phyloP scores from a whole-genome alignment of 768 basidiomycete genomes.

The Naematelia aurantialba region DNA sequence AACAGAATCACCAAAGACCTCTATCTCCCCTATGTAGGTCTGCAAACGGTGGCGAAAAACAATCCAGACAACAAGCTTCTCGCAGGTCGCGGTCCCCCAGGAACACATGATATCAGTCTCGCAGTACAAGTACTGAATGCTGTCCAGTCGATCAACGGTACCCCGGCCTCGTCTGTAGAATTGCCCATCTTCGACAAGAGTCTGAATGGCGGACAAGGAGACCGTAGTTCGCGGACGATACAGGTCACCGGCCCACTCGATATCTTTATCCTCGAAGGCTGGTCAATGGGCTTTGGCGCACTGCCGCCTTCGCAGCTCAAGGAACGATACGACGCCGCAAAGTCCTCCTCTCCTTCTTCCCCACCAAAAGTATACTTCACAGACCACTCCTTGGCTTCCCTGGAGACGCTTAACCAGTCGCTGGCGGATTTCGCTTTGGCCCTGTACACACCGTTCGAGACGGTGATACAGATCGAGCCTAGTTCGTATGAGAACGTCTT shows the following conservation, averaged over 20 bases:
- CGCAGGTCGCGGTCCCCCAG: conserved; percentile 83
- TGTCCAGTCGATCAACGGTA: conserved; percentile 55
- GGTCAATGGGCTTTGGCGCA: conserved; percentile 69
- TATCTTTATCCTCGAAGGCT: conserved; percentile 88
- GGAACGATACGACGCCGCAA: conserved; percentile 6
- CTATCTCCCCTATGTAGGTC: conserved; percentile 68
- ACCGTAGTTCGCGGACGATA: conserved; percentile 60
- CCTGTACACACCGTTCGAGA: conserved; percentile 69
- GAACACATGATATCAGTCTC: conserved; percentile 79
- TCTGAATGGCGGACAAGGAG: conserved; percentile 72
- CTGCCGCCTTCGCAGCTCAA: conserved; percentile 10
- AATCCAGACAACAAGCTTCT: conserved; percentile 65
- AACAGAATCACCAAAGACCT: conserved; percentile 57
- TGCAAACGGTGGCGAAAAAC: conserved; percentile 58
- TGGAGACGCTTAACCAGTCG: conserved; percentile 25
- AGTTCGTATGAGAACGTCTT: conserved; percentile 60
- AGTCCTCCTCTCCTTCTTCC: conserved; percentile 14
- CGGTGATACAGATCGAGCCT: conserved; percentile 67
- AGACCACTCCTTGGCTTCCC: conserved; percentile 19
- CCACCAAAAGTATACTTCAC: conserved; percentile 10
- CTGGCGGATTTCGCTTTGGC: conserved; percentile 59
- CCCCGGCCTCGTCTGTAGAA: conserved; percentile 1
- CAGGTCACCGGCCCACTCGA: conserved; percentile 61
- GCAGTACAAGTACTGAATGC: conserved; percentile 58
- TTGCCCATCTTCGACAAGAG: conserved; percentile 84